phyloP scores from a whole-genome alignment of 164 flowering plant species.

The Liquidambar formosana region DNA sequence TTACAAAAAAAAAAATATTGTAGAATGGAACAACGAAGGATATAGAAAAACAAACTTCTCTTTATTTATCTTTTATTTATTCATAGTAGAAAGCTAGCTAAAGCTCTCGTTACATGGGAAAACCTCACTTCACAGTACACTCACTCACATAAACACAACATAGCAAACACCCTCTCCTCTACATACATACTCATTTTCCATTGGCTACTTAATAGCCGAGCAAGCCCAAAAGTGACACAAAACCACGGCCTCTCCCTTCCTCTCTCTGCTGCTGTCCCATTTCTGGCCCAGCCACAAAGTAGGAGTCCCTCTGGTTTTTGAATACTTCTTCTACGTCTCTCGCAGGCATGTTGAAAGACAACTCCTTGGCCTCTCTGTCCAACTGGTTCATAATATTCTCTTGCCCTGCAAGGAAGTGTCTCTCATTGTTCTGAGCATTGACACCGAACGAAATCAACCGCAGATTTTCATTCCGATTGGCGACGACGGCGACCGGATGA shows the following conservation, averaged over 20 bases:
- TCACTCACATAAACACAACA: no score
- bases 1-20: no score
- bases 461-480: conserved; percentile 19
- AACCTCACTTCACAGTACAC: no score
- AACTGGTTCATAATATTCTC: conserved; percentile 32
- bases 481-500: conserved; percentile 29
- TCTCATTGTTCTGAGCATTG: conserved; percentile 28
- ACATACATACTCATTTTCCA: no score
- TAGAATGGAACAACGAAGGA: no score
- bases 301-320: conserved; percentile 20
- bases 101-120: no score
- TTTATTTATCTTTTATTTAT: no score
- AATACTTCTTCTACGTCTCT: conserved; percentile 32
- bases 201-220: conserved; percentile 11
- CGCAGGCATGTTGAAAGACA: conserved; percentile 25
- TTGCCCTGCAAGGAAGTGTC: conserved; percentile 39
- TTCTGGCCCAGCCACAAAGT: conserved; percentile 19
- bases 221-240: conserved; percentile 20
- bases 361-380: conserved; percentile 30
- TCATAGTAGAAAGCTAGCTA: no score
- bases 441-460: conserved; percentile 27
- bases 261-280: background rate
- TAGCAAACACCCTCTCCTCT: no score
- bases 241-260: background rate
- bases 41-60: no score